phyloP scores from a whole-genome alignment of 1,284 basidiomycete genomes.

The Malassezia pachydermatis region DNA sequence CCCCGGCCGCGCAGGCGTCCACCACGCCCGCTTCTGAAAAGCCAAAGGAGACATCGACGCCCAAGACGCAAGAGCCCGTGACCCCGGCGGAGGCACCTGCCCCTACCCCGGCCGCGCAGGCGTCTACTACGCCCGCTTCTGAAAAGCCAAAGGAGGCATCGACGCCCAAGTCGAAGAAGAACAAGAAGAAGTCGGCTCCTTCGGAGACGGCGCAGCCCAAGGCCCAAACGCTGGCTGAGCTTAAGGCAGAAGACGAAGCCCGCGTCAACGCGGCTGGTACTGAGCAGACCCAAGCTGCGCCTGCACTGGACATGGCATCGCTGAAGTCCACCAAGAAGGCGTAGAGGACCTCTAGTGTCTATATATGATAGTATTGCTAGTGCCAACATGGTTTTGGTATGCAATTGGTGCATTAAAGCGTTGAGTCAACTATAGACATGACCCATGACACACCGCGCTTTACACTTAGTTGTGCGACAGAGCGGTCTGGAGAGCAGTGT shows the following conservation, averaged over 20 bases:
- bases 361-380: neutral
- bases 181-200: no score
- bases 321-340: neutral
- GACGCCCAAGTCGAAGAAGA: no score
- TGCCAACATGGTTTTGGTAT: no score
- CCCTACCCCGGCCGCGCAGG: neutral
- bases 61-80: no score
- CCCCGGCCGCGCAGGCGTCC: neutral
- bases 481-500: slow-evolving; percentile 84
- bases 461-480: slow-evolving; percentile 50
- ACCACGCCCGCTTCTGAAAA: neutral
- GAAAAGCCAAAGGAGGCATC: neutral
- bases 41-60: neutral
- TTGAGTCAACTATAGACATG: no score
- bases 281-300: no score
- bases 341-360: neutral
- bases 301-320: slow-evolving; percentile 10
- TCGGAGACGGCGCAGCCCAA: no score
- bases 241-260: no score
- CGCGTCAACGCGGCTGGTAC: no score
- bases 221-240: no score
- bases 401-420: no score
- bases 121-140: neutral
- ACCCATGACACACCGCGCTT: no score
- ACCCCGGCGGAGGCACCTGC: neutral